Percentiles rank a stretch among this genome's conserved stretches.
Evolutionary conservation across 1,284 basidiomycete species (phyloP).

Genomic region (Cutaneotrichosporon sp.): DNA sequence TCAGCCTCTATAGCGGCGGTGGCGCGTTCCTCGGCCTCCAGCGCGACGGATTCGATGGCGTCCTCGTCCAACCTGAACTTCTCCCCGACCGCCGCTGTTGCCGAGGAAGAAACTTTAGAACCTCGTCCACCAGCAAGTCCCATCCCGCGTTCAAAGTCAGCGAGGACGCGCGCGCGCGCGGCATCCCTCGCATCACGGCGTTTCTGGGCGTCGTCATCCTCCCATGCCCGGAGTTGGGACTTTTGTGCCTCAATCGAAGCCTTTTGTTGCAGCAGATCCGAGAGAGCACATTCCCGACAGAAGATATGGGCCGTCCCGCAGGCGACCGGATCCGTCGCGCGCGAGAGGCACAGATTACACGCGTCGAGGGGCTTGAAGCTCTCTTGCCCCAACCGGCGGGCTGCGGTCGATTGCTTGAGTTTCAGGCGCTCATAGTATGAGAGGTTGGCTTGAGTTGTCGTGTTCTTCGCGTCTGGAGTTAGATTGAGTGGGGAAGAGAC

Average conservation of each 20-base stretch:
- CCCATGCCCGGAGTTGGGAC: constrained; percentile 67
- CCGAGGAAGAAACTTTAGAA: neutral
- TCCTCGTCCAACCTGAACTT: constrained; percentile 68
- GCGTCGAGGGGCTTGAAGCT: constrained; percentile 85
- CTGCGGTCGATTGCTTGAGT: constrained; percentile 39
- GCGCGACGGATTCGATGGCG: constrained; percentile 67
- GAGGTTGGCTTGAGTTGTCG: constrained; percentile 50
- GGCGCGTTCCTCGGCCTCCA: constrained; percentile 80
- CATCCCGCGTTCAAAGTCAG: constrained; percentile 78
- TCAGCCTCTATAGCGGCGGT: constrained; percentile 76
- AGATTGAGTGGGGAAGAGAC: constrained; percentile 2
- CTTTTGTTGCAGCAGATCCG: constrained; percentile 63
- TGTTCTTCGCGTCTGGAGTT: constrained; percentile 49
- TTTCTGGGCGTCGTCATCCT: constrained; percentile 72
- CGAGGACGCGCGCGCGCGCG: constrained; percentile 77
- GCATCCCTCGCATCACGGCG: constrained; percentile 63
- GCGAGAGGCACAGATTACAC: constrained; percentile 78
- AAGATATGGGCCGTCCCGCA: constrained; percentile 78
- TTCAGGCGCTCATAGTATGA: constrained; percentile 51
- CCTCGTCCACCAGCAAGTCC: constrained; percentile 53
- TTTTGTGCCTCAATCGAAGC: constrained; percentile 84
- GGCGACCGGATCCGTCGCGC: constrained; percentile 72
- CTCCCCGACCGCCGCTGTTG: neutral
- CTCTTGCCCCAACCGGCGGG: constrained; percentile 80
- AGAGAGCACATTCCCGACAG: constrained; percentile 77